Conservation (phyloP, 176 grass and related monocot genomes). For the Pharus latifolius region DNA sequence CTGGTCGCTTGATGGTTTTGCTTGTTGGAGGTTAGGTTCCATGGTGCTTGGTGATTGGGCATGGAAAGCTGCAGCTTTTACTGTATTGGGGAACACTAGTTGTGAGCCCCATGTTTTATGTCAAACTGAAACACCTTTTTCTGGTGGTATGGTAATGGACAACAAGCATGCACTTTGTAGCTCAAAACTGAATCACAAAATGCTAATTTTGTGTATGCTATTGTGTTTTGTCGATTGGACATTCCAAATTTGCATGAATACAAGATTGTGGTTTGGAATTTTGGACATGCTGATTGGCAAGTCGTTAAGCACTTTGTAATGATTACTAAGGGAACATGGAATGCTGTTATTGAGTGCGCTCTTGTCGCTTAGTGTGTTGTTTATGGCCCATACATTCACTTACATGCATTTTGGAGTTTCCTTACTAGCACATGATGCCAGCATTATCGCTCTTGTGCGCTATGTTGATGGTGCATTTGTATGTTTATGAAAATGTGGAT, state of each 20-base stretch:
- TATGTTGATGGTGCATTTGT: too few relatives aligned
- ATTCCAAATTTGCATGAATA: neutral
- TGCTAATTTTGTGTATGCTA: neutral
- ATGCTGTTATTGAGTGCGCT: neutral
- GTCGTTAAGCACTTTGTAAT: neutral
- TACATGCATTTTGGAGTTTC: neutral
- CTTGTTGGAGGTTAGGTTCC: neutral
- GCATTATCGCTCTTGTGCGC: too few relatives aligned
- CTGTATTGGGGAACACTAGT: neutral
- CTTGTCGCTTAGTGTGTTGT: conserved; percentile 3
- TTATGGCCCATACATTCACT: neutral
- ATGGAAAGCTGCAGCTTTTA: neutral
- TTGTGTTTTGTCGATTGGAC: neutral
- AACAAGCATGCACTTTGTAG: neutral
- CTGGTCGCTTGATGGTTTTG: neutral
- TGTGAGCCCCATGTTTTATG: neutral
- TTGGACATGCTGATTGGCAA: neutral
- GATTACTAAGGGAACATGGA: neutral
- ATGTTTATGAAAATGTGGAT: too few relatives aligned
- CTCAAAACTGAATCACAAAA: neutral
- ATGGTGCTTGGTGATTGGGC: neutral
- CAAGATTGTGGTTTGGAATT: neutral
- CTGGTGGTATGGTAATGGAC: neutral
- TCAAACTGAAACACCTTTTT: neutral
- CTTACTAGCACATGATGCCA: too few relatives aligned